Evolutionary conservation across 2,329 filamentous ascomycete genomes (phyloP), one percentile per base, ranked within the genome.

Genomic region (Penicillium hordei): DNA sequence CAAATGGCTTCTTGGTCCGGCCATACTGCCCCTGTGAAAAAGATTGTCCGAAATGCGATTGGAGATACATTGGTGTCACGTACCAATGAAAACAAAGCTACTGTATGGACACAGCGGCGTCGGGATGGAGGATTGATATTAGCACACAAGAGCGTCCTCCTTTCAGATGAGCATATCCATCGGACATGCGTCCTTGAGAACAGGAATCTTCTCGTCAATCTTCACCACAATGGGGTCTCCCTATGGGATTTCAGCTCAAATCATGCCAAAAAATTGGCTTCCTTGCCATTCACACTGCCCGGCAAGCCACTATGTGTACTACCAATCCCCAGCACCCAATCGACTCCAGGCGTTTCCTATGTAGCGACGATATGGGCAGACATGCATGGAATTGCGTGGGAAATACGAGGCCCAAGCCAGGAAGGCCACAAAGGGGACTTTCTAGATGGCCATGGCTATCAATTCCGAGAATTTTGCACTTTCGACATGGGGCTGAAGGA

Each of bases 11-110:
- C 87, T 1, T 95, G 92, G 90, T 91, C 91, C 1, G 93, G 93
- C 1, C 93, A 97, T 76, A 89, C 89, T 17, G 83, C 83, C 17
- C 82, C 90, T 0, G 86, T 97, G 60, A 88, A 89, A 68, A 96
- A 95, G 70, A 90, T 96, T 59, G 88, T 95, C 45, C 88, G 92
- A 60, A 95, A 93, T 68, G 89, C 89, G 43, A 90, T 87, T 67
- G 93, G 92, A 9, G 83, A 86, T 62, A 89, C 91, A 5, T 80
- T 96, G 43, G 86, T 96, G 33, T 96, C 93, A 7, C 83, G 91
- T 51, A 96, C 93, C 0, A 82, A 86, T 58, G 81, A 87, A 43
- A 89, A 91, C 59, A 90, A 96, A 72, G 88, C 87, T 57, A 86
- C 93, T 63, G 83, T 97, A 3, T 97, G 93, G 93, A 86, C 84